Evolutionary conservation across 345 rosid species (phyloP), one percentile per base, ranked within the genome.

Genomic region (Syzygium aromaticum): DNA sequence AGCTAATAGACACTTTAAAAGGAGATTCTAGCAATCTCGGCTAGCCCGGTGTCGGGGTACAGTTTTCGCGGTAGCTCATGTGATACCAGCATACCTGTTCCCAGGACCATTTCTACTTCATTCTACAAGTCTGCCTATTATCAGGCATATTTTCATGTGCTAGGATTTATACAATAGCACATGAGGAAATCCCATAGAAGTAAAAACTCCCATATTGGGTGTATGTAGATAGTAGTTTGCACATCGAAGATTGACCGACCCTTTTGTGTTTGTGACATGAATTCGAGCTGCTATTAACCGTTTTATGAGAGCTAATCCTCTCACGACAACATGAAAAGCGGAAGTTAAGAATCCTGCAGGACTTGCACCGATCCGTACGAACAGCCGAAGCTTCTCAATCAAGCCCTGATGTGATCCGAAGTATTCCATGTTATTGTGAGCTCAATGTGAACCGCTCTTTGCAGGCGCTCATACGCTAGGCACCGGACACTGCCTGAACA

Each of bases 381-480:
- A 56, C n/a, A 8, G 61, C 61, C n/a, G n/a, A 56, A 56, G 61
- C 27, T 56, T 23, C n/a, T 22, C n/a, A 22, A 56, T 56, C 61
- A 7, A 22, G n/a, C n/a, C n/a, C 22, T 46, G 51, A 28, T 15
- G 33, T 21, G 9, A 57, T 14, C 40, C 9, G 28, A 33, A 54
- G 33, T 56, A 28, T 30, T 54, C 54, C 25, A 10, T 56, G 25
- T 57, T 33, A 51, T 54, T 30, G 43, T 8, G n/a, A 53, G 59
- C 5, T 53, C 33, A 85, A 0, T 19, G 49, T 4, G 13, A 73
- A 38, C 27, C 5, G 83, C 49, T 86, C 78, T 54, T 23, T 84
- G 54, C 90, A 91, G 90, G 91, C 80, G 90, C 91, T 15, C 91
- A 87, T 43, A 86, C 88, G 1, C 86, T 88, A 15, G 88, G 92